Evolutionary conservation across 2,329 filamentous ascomycete genomes (phyloP), one percentile per base, ranked within the genome.

Genomic region (Claviceps quebecensis): DNA sequence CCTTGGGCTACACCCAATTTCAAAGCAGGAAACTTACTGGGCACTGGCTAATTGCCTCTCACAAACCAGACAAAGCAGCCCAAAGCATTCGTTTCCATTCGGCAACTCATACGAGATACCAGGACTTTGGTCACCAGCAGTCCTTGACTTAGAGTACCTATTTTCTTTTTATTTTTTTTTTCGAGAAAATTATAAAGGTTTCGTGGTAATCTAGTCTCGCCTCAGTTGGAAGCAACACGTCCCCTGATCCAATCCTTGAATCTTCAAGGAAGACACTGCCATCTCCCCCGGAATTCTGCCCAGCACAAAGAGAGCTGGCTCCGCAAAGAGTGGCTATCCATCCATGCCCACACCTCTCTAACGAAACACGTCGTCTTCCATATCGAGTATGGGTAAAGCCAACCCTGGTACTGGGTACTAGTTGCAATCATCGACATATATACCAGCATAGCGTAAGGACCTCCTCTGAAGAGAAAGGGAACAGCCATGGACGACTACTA

Each of bases 401-500:
- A 34, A 47, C 44, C 51, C 47, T 40, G 48, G 51, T 47, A 26
- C 38, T 47, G 38, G 29, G 47, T 46, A 40, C 41, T 49, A 47
- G 47, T 47, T 52, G 44, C 47, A 52, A 40, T 37, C 43, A 45
- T 54, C 36, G 52, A 50, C 45, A 23, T 53, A 52, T 54, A 47
- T 53, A 11, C 43, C 36, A 38, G 44, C 45, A 38, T 51, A 47
- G 26, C 19, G 50, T 41, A 34, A 41, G n/a, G 22, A 23, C 19
- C 8, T 38, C 29, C 38, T 46, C 26, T 11, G 19, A 54, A 13
- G 26, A 40, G 22, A 5, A 26, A 47, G 11, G 11, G 29, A 39
- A 17, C 17, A 29, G 26, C 56, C 52, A 80, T 80, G 77, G 72
- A 72, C 60, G 75, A 78, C 56, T 77, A 76, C 60, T 79, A 80